phyloP scores from a whole-genome alignment of 2,329 filamentous ascomycete genomes.

The Colletotrichum endophyticum region DNA sequence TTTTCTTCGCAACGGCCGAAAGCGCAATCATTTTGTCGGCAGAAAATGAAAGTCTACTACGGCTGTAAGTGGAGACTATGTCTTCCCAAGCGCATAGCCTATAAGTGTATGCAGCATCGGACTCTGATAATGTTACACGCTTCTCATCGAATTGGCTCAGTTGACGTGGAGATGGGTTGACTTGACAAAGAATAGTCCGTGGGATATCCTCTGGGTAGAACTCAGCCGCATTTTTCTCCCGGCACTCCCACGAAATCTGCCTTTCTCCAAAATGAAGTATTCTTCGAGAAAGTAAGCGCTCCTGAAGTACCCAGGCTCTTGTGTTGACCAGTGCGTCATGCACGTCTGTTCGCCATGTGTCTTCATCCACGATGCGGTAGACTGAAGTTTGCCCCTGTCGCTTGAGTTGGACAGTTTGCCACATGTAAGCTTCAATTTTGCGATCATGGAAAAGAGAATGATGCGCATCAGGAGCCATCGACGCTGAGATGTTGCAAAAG shows the following conservation, averaged over 20 bases:
- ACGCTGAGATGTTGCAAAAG: conserved; percentile 25
- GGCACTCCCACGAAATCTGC: conserved; percentile 2
- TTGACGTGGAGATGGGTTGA: background rate
- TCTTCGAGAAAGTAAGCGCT: background rate
- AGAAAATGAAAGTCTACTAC: background rate
- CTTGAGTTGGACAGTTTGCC: background rate
- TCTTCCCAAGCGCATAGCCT: background rate
- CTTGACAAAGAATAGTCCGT: background rate
- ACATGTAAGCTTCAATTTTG: background rate
- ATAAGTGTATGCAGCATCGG: too few species aligned
- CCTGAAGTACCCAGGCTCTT: conserved; percentile 4
- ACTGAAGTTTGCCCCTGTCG: too few species aligned
- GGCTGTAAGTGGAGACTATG: background rate
- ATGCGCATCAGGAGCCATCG: background rate
- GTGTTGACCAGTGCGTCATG: background rate
- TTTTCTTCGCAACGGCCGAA: background rate
- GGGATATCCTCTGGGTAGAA: background rate
- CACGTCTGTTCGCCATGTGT: background rate
- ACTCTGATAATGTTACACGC: too few species aligned
- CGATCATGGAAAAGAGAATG: background rate
- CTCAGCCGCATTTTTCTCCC: background rate
- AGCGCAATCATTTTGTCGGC: background rate
- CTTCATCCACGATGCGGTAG: background rate
- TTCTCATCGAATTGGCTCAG: background rate
- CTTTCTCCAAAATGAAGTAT: background rate